phyloP scores from a whole-genome alignment of 495 filamentous ascomycete species.

The Penicillium pancosmium region DNA sequence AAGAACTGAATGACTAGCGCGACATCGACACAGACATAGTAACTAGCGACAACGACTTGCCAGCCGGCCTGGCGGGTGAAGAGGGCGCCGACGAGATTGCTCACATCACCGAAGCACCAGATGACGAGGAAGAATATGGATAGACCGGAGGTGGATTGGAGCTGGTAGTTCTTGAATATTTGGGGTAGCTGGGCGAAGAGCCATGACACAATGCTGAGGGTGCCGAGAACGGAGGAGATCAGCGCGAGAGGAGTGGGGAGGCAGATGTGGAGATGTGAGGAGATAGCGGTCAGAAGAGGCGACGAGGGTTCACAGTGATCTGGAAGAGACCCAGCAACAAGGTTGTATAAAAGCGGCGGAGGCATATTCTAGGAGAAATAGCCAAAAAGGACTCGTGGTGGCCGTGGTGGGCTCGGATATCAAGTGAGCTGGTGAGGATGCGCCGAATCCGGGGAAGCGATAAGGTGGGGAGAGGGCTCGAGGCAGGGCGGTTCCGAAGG shows the following conservation, averaged over 20 bases:
- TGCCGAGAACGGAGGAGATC: slow-evolving; percentile 65
- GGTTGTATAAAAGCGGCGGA: slow-evolving; percentile 32
- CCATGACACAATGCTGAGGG: slow-evolving; percentile 69
- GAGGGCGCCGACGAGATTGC: slow-evolving; percentile 66
- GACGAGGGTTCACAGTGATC: slow-evolving; percentile 66
- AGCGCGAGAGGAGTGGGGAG: slow-evolving; percentile 68
- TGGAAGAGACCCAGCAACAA: slow-evolving; percentile 46
- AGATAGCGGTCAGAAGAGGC: slow-evolving; percentile 59
- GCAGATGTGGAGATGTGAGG: slow-evolving; percentile 65
- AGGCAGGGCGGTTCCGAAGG: not conserved
- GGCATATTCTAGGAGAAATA: slow-evolving; percentile 26
- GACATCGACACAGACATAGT: slow-evolving; percentile 71
- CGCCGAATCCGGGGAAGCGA: slow-evolving; percentile 15
- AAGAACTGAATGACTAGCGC: slow-evolving; percentile 65
- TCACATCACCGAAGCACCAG: slow-evolving; percentile 71
- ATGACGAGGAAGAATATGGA: slow-evolving; percentile 70
- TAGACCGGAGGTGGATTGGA: slow-evolving; percentile 68
- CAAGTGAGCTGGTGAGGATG: slow-evolving; percentile 1
- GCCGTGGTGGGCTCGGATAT: slow-evolving; percentile 2
- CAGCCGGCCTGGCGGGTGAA: slow-evolving; percentile 69
- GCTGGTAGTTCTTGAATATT: slow-evolving; percentile 69
- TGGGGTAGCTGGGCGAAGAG: slow-evolving; percentile 78
- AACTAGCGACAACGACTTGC: slow-evolving; percentile 68
- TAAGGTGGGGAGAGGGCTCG: not conserved
- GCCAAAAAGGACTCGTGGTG: not conserved